A percentile compares a stretch with the other conserved stretches of the same genome.
These are phyloP conservation scores for Citrus cavaleriei DNA, from an alignment of 345 rosid species.

Conservation along the genomic window DNA sequence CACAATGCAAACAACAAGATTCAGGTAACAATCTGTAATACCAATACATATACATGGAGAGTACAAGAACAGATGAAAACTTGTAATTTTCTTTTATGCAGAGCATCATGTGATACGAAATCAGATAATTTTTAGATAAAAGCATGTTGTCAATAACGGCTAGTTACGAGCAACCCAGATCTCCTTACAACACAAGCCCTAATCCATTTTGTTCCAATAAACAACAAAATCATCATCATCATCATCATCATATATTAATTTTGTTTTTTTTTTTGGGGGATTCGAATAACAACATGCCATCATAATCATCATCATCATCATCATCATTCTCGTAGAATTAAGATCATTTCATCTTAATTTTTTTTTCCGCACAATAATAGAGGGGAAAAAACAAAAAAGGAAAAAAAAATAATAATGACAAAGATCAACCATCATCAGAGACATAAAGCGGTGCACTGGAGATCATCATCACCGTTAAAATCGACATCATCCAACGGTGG, in stretches of 20 bases:
- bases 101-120: neutral
- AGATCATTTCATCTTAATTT: constrained; percentile 28
- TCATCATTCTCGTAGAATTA: constrained; percentile 14
- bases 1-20: neutral
- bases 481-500: constrained; percentile 77
- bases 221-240: neutral
- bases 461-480: constrained; percentile 52
- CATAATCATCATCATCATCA: neutral
- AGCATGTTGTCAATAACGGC: neutral
- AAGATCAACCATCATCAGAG: constrained; percentile 43
- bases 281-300: constrained; percentile 1
- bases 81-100: too few relatives aligned
- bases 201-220: neutral
- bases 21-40: neutral
- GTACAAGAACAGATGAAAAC: too few relatives aligned
- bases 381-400: neutral
- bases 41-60: too few relatives aligned
- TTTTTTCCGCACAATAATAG: constrained; percentile 24
- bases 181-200: constrained; percentile 5
- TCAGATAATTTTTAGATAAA: neutral
- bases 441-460: constrained; percentile 77
- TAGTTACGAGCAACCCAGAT: neutral
- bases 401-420: constrained; percentile 8
- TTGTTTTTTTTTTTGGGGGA: neutral
- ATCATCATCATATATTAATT: constrained; percentile 9